Evolutionary conservation across 371 early-diverging fungal genomes (phyloP).

Genomic region (Apophysomyces sp.): DNA sequence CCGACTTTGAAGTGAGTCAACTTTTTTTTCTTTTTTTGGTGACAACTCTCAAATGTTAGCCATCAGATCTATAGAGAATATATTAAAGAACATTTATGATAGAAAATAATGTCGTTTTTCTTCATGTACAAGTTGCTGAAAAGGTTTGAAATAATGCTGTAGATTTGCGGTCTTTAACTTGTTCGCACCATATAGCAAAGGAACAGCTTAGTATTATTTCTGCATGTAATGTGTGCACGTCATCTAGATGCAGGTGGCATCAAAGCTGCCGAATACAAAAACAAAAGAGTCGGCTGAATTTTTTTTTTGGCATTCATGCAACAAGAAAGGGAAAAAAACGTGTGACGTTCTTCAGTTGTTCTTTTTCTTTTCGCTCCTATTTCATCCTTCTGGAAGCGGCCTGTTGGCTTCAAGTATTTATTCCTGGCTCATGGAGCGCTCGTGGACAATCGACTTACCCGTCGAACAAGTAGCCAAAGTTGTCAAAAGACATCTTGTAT

Average conservation of each 20-base stretch:
- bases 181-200: too few species aligned
- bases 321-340: not conserved
- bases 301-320: not conserved
- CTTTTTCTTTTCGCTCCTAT: not conserved
- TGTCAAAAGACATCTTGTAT: conserved; percentile 70
- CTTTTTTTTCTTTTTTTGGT: too few species aligned
- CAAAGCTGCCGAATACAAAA: not conserved
- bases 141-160: too few species aligned
- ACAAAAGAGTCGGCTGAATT: not conserved
- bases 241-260: not conserved
- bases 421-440: conserved; percentile 34
- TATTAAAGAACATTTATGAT: not conserved
- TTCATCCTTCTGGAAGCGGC: not conserved
- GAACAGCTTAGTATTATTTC: too few species aligned
- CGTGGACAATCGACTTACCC: conserved; percentile 57
- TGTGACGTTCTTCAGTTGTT: not conserved
- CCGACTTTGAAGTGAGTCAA: too few species aligned
- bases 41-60: too few species aligned
- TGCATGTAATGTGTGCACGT: not conserved
- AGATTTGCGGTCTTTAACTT: too few species aligned
- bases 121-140: too few species aligned
- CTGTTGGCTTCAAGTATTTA: not conserved
- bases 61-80: not conserved
- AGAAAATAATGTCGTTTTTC: not conserved
- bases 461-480: conserved; percentile 72